Conservation (phyloP, 176 grass and related monocot species). For the Avena sativa region DNA sequence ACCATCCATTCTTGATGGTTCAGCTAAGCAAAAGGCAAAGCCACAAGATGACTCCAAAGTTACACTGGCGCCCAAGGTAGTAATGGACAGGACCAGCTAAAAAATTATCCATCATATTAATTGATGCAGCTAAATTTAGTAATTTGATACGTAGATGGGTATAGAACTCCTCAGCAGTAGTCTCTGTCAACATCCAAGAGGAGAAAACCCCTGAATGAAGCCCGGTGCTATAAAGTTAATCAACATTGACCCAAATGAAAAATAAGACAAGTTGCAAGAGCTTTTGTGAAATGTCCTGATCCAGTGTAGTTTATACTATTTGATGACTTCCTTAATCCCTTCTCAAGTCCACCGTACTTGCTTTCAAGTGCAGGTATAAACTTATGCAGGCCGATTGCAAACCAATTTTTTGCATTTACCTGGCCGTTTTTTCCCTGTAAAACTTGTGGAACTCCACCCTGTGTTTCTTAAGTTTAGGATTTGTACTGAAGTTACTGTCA, state of each 20-base stretch:
- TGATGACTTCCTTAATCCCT: neutral
- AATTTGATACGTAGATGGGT: neutral
- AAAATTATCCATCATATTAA: neutral
- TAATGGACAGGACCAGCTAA: neutral
- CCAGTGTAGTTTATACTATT: conserved; percentile 13
- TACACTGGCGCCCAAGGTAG: conserved; percentile 84
- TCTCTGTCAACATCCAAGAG: neutral
- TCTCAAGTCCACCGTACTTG: neutral
- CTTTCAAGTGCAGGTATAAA: conserved; percentile 4
- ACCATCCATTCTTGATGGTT: conserved; percentile 84
- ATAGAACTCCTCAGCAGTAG: neutral
- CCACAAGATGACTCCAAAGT: conserved; percentile 88
- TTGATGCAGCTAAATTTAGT: conserved; percentile 21
- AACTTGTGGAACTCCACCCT: neutral
- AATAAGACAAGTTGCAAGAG: conserved; percentile 25
- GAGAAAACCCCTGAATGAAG: neutral
- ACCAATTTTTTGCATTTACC: neutral
- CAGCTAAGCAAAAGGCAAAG: conserved; percentile 72
- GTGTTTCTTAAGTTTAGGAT: conserved; percentile 4
- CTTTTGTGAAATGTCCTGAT: conserved; percentile 30
- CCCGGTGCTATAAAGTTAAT: neutral
- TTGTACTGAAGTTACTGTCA: neutral
- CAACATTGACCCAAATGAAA: neutral
- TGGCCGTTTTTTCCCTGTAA: neutral
- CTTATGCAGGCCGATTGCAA: neutral